Conservation (phyloP, 352 stramenopile species). For the Nothophytophthora sp. region DNA sequence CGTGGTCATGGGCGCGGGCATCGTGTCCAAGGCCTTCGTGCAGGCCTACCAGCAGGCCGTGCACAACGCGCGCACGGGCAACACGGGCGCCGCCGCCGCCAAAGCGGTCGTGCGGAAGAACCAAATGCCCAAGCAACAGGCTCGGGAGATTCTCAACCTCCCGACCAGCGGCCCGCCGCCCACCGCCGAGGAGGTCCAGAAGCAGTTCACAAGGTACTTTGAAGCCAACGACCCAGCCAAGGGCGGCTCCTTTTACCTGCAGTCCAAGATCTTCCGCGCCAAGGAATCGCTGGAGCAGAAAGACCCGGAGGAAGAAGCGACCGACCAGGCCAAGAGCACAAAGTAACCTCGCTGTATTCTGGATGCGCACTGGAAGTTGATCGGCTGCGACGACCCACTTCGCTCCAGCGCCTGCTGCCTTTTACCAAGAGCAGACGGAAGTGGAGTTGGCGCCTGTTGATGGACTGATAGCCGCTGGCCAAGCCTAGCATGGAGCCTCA, state of each 20-base stretch:
- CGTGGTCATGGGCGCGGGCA: constrained; percentile 78
- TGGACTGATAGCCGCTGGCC: no score
- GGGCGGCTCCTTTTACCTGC: constrained; percentile 92
- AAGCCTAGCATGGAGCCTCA: no score
- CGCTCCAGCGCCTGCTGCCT: no score
- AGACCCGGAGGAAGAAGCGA: constrained; percentile 27
- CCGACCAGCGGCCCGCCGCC: constrained; percentile 43
- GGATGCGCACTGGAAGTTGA: background rate
- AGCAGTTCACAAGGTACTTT: constrained; percentile 89
- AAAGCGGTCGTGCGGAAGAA: constrained; percentile 76
- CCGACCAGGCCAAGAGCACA: constrained; percentile 23
- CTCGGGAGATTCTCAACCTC: constrained; percentile 87
- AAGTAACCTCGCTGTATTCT: constrained; percentile 14
- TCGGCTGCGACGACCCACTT: no score
- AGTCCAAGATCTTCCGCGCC: constrained; percentile 92
- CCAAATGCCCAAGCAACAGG: constrained; percentile 73
- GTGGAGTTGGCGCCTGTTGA: no score
- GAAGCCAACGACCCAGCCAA: constrained; percentile 90
- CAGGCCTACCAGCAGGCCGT: constrained; percentile 90
- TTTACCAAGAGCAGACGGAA: no score
- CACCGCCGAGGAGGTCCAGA: constrained; percentile 64
- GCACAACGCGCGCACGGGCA: constrained; percentile 82
- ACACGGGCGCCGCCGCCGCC: constrained; percentile 62
- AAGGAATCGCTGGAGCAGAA: constrained; percentile 83
- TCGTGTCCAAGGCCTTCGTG: constrained; percentile 88